Evolutionary conservation across 1,139 yeast species (phyloP), one percentile per base, ranked within the genome.

Genomic region (Suhomyces panamericanus): DNA sequence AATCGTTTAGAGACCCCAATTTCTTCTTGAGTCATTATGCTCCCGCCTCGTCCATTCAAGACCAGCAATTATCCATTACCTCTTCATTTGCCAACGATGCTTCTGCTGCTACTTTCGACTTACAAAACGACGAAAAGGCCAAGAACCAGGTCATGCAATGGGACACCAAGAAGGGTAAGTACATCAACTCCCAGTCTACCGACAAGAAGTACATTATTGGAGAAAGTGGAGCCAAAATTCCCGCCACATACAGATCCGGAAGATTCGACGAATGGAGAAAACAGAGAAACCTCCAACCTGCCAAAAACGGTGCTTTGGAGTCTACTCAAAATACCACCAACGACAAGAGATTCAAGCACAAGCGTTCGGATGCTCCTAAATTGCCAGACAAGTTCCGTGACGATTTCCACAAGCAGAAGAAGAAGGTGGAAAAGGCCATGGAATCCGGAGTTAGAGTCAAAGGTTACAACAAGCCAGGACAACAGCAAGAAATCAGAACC

Each of bases 151-250:
- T 86, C 38, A 85, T 85, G 79, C 78, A 81, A 63, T 95, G 99
- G 99, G 98, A 93, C 69, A 87, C 81, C 66, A 90, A 90, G 78
- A 86, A 88, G 66, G 95, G 96, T 56, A 90, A 90, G 55, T 93
- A 88, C 64, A 78, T 91, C 60, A 89, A 90, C 61, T 76, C 88
- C 15, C 83, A 81, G 56, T 87, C 95, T 47, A 79, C 86, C 22
- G 93, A 87, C 59, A 81, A 85, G 63, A 91, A 88, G 68, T 93
- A 77, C 64, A 93, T 95, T 57, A 85, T 90, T 53, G 96, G 98
- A 52, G 99, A 95, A 64, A 85, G 89, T 64, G 99, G 99, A 8
- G 91, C 87, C 58, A 82, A 81, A 64, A 83, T 95, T 46, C 97
- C 99, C 4, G 99, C 99, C 1, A 78, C 95, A 16, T 90, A 85